Evolutionary conservation across 495 filamentous ascomycete species (phyloP).

Genomic region (Copromyces sp.): DNA sequence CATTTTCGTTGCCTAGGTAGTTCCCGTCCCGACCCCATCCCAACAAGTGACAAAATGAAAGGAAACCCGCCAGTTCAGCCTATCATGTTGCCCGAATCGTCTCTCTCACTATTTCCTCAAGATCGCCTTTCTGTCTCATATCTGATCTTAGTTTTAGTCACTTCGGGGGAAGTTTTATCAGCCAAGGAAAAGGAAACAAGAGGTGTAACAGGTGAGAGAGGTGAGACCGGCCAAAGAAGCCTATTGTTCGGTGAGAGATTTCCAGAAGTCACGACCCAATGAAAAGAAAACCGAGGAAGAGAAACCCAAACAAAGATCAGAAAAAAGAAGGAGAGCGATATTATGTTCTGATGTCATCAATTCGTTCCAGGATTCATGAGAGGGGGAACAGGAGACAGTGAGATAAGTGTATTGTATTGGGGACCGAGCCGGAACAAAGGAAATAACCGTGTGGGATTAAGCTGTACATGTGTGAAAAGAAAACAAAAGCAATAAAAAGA

Average conservation of each 20-base stretch:
- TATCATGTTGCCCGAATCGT: not conserved
- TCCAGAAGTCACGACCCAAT: not conserved
- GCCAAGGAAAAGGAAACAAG: not conserved
- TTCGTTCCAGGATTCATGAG: not conserved
- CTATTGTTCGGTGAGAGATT: not conserved
- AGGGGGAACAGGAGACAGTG: not conserved
- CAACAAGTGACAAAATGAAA: not conserved
- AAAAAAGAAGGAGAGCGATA: conserved; percentile 7
- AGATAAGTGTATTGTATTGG: not conserved
- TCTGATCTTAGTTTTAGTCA: not conserved
- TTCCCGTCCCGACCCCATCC: not conserved
- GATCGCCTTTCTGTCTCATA: not conserved
- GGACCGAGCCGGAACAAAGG: not conserved
- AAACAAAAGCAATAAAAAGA: not conserved
- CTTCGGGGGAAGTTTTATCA: not conserved
- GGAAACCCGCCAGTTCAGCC: not conserved
- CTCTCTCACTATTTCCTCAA: not conserved
- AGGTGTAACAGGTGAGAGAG: not conserved
- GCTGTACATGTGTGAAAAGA: not conserved
- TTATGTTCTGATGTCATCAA: not conserved
- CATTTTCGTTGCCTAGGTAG: not conserved
- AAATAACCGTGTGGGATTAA: not conserved
- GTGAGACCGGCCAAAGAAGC: not conserved
- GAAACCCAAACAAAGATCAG: conserved; percentile 12
- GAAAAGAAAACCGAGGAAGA: not conserved